A percentile compares a stretch with the other conserved stretches of the same genome.
These are phyloP conservation scores for Pseudonitzschia multiseries DNA, from an alignment of 108 stramenopile genomes.

Conservation along the genomic window DNA sequence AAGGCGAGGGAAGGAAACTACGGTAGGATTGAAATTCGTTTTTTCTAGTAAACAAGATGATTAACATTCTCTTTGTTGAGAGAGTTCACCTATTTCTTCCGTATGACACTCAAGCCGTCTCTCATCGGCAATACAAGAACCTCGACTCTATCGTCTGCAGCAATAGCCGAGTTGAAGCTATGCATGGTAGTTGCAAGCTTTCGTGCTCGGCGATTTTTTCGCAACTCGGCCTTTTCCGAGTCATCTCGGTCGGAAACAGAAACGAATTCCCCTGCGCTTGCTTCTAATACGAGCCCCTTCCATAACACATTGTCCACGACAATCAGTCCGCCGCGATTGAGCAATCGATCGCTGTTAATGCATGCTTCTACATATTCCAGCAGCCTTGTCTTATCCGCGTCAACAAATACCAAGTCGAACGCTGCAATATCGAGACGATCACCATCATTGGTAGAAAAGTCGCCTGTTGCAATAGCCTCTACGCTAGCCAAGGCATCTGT, in stretches of 20 bases:
- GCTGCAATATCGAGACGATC: conserved; percentile 40
- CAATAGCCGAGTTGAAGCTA: conserved; percentile 80
- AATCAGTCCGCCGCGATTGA: conserved; percentile 78
- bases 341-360: conserved; percentile 51
- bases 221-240: conserved; percentile 30
- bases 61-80: too few species aligned
- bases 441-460: not conserved
- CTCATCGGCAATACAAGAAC: conserved; percentile 83
- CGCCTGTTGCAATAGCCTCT: conserved; percentile 65
- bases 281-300: conserved; percentile 86
- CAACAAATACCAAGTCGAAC: conserved; percentile 89
- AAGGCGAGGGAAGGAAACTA: too few species aligned
- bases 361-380: conserved; percentile 82
- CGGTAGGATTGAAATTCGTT: too few species aligned
- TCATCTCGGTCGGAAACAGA: conserved; percentile 33
- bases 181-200: conserved; percentile 88
- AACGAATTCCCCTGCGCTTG: conserved; percentile 35
- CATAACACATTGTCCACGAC: conserved; percentile 92
- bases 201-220: conserved; percentile 71
- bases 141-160: conserved; percentile 68
- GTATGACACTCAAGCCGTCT: conserved; percentile 88
- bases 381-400: conserved; percentile 88
- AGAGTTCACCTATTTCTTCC: conserved; percentile 53
- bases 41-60: too few species aligned
- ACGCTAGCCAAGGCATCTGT: conserved; percentile 79